phyloP scores from a whole-genome alignment of 305 asterid species.

The Fraxinus greggii region DNA sequence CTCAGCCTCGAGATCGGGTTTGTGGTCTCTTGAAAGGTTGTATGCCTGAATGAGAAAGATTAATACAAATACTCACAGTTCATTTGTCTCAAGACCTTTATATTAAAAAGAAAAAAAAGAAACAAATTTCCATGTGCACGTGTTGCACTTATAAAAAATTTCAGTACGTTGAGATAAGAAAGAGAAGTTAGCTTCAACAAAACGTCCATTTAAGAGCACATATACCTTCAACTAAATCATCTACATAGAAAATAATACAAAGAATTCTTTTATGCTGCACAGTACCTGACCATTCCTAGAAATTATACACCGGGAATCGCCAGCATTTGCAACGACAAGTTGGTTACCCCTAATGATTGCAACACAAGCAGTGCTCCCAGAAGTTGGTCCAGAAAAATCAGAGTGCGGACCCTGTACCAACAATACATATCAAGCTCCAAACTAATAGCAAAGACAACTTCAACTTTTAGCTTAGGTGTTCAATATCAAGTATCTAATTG shows the following conservation, averaged over 20 bases:
- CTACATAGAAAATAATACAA: background rate
- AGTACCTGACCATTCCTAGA: constrained; percentile 96
- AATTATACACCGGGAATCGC: constrained; percentile 96
- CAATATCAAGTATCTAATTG: constrained; percentile 6
- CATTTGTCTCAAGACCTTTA: constrained; percentile 9
- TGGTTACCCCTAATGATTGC: constrained; percentile 72
- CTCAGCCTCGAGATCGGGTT: constrained; percentile 89
- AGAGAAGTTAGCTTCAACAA: background rate
- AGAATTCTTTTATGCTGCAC: background rate
- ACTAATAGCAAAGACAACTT: background rate
- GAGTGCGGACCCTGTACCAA: constrained; percentile 85
- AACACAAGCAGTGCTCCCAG: constrained; percentile 95
- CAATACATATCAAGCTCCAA: constrained; percentile 9
- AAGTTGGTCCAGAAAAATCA: constrained; percentile 88
- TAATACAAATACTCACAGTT: constrained; percentile 10
- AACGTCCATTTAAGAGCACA: background rate
- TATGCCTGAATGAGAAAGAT: constrained; percentile 56
- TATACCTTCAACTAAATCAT: background rate
- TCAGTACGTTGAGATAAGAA: background rate
- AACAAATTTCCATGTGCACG: background rate
- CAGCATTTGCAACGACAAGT: constrained; percentile 92
- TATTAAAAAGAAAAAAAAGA: background rate
- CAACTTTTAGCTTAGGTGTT: background rate
- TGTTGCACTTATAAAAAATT: background rate
- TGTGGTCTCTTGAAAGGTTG: constrained; percentile 92